phyloP scores from a whole-genome alignment of 1,284 basidiomycete species.

The Afroboletus lepidellus region DNA sequence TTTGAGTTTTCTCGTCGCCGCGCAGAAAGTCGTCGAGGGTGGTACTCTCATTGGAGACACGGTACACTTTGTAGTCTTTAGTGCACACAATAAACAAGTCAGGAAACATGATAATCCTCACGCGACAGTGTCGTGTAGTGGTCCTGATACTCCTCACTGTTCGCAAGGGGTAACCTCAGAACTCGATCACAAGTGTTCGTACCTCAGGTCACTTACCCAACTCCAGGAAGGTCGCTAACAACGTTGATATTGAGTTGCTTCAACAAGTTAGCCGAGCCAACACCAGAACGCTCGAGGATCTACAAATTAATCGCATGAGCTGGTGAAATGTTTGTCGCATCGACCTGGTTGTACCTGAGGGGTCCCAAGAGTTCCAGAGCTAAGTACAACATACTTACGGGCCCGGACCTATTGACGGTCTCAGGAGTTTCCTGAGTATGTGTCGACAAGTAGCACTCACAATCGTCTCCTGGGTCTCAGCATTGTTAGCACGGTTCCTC shows the following conservation, averaged over 20 bases:
- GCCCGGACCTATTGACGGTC: slow-evolving; percentile 43
- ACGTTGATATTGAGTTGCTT: slow-evolving; percentile 58
- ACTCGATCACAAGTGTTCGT: neutral
- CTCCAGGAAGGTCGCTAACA: slow-evolving; percentile 68
- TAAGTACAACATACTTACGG: slow-evolving; percentile 63
- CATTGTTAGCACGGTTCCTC: slow-evolving; percentile 56
- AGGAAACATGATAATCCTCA: slow-evolving; percentile 30
- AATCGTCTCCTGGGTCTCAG: slow-evolving; percentile 56
- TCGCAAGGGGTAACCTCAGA: slow-evolving; percentile 1
- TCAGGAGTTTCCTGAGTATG: neutral
- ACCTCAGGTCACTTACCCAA: slow-evolving; percentile 46
- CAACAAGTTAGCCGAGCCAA: slow-evolving; percentile 54
- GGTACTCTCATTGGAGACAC: slow-evolving; percentile 61
- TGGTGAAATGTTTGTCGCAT: neutral
- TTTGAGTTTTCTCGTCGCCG: slow-evolving; percentile 57
- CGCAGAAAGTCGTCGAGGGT: slow-evolving; percentile 71
- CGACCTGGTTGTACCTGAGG: slow-evolving; percentile 40
- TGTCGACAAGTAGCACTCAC: slow-evolving; percentile 29
- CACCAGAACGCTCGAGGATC: slow-evolving; percentile 71
- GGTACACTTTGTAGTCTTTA: slow-evolving; percentile 51
- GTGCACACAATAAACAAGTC: neutral
- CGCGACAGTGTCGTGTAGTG: slow-evolving; percentile 69
- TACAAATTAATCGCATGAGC: slow-evolving; percentile 20
- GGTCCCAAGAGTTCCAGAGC: slow-evolving; percentile 65
- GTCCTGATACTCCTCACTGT: slow-evolving; percentile 68